Conservation (phyloP, 192 early-diverging fungal species). For the Allomyces arbusculus region DNA sequence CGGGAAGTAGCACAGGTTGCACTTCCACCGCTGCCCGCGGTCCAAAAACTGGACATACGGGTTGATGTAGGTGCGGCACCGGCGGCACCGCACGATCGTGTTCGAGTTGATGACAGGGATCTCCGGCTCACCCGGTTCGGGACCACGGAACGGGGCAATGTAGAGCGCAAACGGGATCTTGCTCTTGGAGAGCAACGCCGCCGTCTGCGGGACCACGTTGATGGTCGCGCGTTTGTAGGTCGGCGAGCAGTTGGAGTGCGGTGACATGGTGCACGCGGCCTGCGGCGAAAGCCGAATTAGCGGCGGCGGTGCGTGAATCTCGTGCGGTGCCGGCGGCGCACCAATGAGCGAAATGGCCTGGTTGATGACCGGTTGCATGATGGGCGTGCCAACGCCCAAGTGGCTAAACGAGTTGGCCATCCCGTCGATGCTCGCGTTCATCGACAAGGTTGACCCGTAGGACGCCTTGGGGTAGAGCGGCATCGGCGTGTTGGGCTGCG, state of each 20-base stretch:
- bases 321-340: slow-evolving; percentile 11
- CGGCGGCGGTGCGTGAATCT: slow-evolving; percentile 13
- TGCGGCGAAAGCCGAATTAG: slow-evolving; percentile 18
- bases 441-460: slow-evolving; percentile 2
- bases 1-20: slow-evolving; percentile 78
- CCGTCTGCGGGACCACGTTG: slow-evolving; percentile 69
- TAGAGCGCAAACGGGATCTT: slow-evolving; percentile 75
- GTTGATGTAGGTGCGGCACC: slow-evolving; percentile 92
- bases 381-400: slow-evolving; percentile 13
- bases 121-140: slow-evolving; percentile 38
- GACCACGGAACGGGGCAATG: slow-evolving; percentile 66
- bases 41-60: slow-evolving; percentile 90
- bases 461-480: slow-evolving; percentile 4
- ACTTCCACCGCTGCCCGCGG: slow-evolving; percentile 87
- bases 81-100: slow-evolving; percentile 77
- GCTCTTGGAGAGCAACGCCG: slow-evolving; percentile 62
- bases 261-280: slow-evolving; percentile 14
- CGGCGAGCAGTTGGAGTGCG: slow-evolving; percentile 41
- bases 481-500: neutral
- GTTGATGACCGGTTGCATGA: slow-evolving; percentile 6
- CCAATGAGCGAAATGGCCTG: slow-evolving; percentile 12
- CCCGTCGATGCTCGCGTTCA: slow-evolving; percentile 7
- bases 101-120: slow-evolving; percentile 76
- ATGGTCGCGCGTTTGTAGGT: slow-evolving; percentile 77
- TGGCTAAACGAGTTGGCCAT: slow-evolving; percentile 18